These are phyloP conservation scores for Pythium guiyangense DNA, from an alignment of 352 stramenopile genomes.

Conservation along the genomic window DNA sequence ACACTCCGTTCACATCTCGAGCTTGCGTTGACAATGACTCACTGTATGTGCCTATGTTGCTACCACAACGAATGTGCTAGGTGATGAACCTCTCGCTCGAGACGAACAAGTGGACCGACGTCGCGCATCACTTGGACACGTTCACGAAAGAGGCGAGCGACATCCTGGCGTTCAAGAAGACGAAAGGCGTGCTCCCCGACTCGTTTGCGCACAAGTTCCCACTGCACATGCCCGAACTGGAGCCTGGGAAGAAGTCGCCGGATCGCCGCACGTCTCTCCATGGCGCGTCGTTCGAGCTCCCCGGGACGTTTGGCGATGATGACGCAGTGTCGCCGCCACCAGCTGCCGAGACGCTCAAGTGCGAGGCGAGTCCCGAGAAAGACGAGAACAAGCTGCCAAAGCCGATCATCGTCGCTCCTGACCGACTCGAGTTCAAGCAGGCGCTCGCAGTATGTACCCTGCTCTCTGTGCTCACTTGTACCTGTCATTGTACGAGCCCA, in stretches of 20 bases:
- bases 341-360: constrained; percentile 11
- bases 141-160: constrained; percentile 70
- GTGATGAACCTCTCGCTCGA: constrained; percentile 64
- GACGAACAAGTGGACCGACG: constrained; percentile 33
- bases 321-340: constrained; percentile 12
- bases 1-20: too few relatives aligned
- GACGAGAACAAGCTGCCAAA: constrained; percentile 13
- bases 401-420: constrained; percentile 54
- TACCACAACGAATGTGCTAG: constrained; percentile 13
- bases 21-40: too few relatives aligned
- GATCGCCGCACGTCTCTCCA: constrained; percentile 26
- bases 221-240: constrained; percentile 49
- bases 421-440: constrained; percentile 63
- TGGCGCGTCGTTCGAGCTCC: constrained; percentile 35
- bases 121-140: constrained; percentile 55
- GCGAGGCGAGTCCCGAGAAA: constrained; percentile 22
- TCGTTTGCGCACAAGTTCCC: constrained; percentile 60
- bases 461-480: constrained; percentile 1
- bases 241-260: constrained; percentile 39
- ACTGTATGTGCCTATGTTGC: too few relatives aligned
- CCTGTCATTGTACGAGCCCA: neutral
- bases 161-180: constrained; percentile 56
- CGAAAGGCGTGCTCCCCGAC: constrained; percentile 55
- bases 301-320: constrained; percentile 16
- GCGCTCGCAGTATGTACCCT: constrained; percentile 21